Evolutionary conservation across 2,329 filamentous ascomycete species (phyloP), one percentile per base, ranked within the genome.

Genomic region (Coniella vitis): DNA sequence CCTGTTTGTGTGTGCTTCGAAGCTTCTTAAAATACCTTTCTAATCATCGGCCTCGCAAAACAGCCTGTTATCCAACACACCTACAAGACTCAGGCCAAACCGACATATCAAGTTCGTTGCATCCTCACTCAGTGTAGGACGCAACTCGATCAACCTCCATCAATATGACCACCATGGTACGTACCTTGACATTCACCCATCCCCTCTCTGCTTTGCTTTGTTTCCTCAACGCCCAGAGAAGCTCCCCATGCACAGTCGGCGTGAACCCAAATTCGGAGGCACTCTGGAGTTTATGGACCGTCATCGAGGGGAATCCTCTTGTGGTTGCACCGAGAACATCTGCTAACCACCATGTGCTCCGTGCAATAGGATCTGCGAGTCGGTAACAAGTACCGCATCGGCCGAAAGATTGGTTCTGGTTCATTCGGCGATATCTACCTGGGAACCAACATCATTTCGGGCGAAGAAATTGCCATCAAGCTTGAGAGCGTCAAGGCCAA

Each of bases 401-500:
- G 93, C 69, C 89, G 93, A 63, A 98, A 98, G 81, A 98, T 98
- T 64, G 93, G 93, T 61, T 95, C 90, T 60, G 93, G 93, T 60
- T 90, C 85, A 64, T 98, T 98, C 69, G 93, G 93, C 74, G 93
- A 97, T 63, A 97, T 98, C 67, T 98, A 97, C 72, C 83, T 97
- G 47, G 93, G 93, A 62, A 98, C 93, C 69, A 97, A 98, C 77
- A 97, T 98, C 74, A 97, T 97, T 71, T 97, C 93, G 4, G 93
- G 93, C 55, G 93, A 98, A 71, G 93, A 98, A 72, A 97, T 98
- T 62, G 93, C 93, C 67, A 98, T 98, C 77, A 98, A 98, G 78
- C 88, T 98, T 53, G 93, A 98, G 73, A 95, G 89, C 58, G 91
- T 97, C 74, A 98, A 98, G 80, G 91, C 93, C 67, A 97, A 98